Conservation (phyloP, 805 yeast genomes). For the Hanseniaspora guilliermondii region DNA sequence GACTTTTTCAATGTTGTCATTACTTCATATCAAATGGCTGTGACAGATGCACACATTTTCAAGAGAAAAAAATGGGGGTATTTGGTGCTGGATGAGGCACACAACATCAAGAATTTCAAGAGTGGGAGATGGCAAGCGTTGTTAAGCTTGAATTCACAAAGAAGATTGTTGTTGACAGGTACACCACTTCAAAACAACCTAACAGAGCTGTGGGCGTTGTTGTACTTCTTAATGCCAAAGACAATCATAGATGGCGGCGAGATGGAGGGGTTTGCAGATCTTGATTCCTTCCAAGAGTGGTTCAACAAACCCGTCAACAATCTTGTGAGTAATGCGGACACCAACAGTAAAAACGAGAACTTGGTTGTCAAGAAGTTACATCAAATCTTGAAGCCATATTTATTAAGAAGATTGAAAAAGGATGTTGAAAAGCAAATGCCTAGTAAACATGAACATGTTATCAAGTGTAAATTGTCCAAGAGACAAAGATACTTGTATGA, state of each 20-base stretch:
- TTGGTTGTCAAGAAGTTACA: conserved; percentile 80
- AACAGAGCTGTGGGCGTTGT: conserved; percentile 89
- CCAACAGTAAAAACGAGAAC: conserved; percentile 61
- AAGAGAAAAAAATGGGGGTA: conserved; percentile 88
- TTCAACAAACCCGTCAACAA: conserved; percentile 95
- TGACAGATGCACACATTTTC: conserved; percentile 90
- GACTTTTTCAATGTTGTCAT: conserved; percentile 94
- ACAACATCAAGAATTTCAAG: conserved; percentile 88
- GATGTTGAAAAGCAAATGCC: conserved; percentile 99
- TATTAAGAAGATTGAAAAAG: conserved; percentile 78
- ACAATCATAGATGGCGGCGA: conserved; percentile 50
- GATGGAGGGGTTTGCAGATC: conserved; percentile 80
- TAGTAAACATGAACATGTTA: conserved; percentile 87
- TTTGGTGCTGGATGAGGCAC: conserved; percentile 97
- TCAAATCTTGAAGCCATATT: conserved; percentile 84
- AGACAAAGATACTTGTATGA: conserved; percentile 86
- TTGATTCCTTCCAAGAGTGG: conserved; percentile 96
- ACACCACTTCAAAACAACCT: conserved; percentile 93
- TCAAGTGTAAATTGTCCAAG: conserved; percentile 82
- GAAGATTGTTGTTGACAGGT: conserved; percentile 82
- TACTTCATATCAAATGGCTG: conserved; percentile 93
- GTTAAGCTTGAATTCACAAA: conserved; percentile 81
- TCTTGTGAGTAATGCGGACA: conserved; percentile 34
- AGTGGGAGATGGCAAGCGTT: conserved; percentile 96
- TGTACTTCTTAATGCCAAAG: conserved; percentile 92